A percentile compares a stretch with the other conserved stretches of the same genome.
Conservation (phyloP, 2,329 filamentous ascomycete species). For the Phoma sp. region DNA sequence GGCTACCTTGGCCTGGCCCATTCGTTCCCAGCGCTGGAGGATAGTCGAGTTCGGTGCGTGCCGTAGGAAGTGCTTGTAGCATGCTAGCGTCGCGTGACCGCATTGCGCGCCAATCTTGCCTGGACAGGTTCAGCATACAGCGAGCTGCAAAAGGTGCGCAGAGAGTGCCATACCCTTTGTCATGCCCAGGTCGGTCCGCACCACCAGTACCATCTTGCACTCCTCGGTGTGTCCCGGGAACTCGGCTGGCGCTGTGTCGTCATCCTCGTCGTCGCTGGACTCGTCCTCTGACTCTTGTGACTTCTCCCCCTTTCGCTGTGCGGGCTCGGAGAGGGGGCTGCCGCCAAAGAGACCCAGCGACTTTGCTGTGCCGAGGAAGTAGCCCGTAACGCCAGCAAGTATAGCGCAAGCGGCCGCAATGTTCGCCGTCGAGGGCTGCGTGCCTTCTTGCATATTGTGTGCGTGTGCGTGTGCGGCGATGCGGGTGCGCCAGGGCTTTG, state of each 20-base stretch:
- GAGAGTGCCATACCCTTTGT: constrained; percentile 91
- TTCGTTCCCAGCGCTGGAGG: constrained; percentile 82
- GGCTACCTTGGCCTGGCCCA: constrained; percentile 92
- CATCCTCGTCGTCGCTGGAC: constrained; percentile 36
- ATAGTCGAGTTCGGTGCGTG: constrained; percentile 65
- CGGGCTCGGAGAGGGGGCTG: constrained; percentile 50
- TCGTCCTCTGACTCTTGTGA: constrained; percentile 38
- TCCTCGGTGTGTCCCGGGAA: constrained; percentile 71
- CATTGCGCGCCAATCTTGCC: constrained; percentile 98
- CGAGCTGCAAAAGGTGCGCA: no score
- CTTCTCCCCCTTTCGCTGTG: constrained; percentile 20
- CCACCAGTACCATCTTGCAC: constrained; percentile 92
- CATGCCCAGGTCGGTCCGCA: constrained; percentile 95
- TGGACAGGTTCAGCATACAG: constrained; percentile 47
- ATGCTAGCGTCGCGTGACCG: constrained; percentile 94
- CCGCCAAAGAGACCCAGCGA: constrained; percentile 76
- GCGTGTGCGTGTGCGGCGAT: no score
- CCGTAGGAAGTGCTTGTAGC: constrained; percentile 82
- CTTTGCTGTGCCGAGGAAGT: constrained; percentile 71
- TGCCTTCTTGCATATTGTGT: constrained; percentile 43
- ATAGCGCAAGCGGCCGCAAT: constrained; percentile 77
- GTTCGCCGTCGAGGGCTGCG: constrained; percentile 62
- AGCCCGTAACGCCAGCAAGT: constrained; percentile 77
- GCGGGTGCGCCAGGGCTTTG: neutral
- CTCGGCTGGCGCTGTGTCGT: constrained; percentile 47